Conservation (phyloP, 1,139 yeast genomes). For the Tardiomyces blankii region DNA sequence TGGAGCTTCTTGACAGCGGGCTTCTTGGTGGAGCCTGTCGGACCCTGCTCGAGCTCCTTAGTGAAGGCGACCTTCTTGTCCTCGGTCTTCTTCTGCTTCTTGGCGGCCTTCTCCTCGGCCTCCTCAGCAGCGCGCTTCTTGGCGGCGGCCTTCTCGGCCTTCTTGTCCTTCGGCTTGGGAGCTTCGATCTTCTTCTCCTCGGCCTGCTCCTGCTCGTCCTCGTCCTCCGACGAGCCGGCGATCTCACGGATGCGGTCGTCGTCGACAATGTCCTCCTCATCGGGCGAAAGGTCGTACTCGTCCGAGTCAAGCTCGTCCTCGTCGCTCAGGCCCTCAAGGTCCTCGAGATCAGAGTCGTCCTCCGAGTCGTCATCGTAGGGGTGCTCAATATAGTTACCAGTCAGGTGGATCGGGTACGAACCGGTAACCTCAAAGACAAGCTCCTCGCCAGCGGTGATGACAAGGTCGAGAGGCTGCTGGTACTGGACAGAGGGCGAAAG, state of each 20-base stretch:
- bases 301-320: slow-evolving; percentile 47
- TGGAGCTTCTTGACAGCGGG: slow-evolving; percentile 58
- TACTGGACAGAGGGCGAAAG: slow-evolving; percentile 66
- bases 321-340: slow-evolving; percentile 25
- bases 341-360: slow-evolving; percentile 32
- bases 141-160: slow-evolving; percentile 26
- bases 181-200: slow-evolving; percentile 19
- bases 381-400: slow-evolving; percentile 94
- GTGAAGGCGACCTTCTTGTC: slow-evolving; percentile 77
- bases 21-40: slow-evolving; percentile 32
- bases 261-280: slow-evolving; percentile 68
- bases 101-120: slow-evolving; percentile 21
- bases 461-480: slow-evolving; percentile 87
- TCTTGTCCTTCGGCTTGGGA: slow-evolving; percentile 33
- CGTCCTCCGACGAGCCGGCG: slow-evolving; percentile 1
- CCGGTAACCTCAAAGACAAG: slow-evolving; percentile 92
- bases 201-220: slow-evolving; percentile 34
- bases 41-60: slow-evolving; percentile 89
- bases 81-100: slow-evolving; percentile 29
- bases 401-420: slow-evolving; percentile 81
- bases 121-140: slow-evolving; percentile 25
- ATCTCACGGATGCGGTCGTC: slow-evolving; percentile 17
- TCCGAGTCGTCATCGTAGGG: slow-evolving; percentile 68
- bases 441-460: slow-evolving; percentile 89
- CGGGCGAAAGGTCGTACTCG: slow-evolving; percentile 83